Evolutionary conservation across 75 land plant genomes (phyloP).

Genomic region (Selaginella tamariscina): DNA sequence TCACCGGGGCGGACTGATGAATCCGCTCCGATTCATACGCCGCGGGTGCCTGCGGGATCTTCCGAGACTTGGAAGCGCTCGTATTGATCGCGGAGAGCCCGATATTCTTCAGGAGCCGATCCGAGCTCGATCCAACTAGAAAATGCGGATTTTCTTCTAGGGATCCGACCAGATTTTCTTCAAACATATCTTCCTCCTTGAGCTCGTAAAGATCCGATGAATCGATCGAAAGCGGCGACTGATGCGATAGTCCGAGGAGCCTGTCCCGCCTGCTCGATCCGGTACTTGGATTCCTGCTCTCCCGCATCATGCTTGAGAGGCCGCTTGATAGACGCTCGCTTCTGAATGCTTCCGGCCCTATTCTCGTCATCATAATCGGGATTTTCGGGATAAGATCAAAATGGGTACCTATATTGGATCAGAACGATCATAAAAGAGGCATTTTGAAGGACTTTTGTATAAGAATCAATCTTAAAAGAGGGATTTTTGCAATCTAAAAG

Average conservation of each 20-base stretch:
- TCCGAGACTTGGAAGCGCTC: not conserved
- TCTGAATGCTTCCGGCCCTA: not conserved
- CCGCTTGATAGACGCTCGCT: not conserved
- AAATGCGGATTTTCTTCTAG: not conserved
- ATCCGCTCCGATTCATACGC: not conserved
- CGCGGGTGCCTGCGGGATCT: conserved; percentile 1
- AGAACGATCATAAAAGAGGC: too few relatives aligned
- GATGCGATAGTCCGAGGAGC: not conserved
- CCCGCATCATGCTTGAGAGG: not conserved
- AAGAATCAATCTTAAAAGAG: too few relatives aligned
- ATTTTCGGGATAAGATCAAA: too few relatives aligned
- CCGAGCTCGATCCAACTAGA: not conserved
- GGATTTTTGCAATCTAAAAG: too few relatives aligned
- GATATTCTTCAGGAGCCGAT: not conserved
- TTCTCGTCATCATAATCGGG: not conserved
- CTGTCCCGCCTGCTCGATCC: not conserved
- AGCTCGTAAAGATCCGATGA: conserved; percentile 14
- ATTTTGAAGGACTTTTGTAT: too few relatives aligned
- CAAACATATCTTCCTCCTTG: conserved; percentile 41
- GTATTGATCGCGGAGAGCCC: not conserved
- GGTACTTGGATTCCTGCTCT: not conserved
- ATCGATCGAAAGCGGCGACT: not conserved
- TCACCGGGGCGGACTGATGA: conserved; percentile 23
- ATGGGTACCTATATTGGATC: too few relatives aligned
- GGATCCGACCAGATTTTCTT: conserved; percentile 10